Percentiles rank a stretch among this genome's conserved stretches.
phyloP scores from a whole-genome alignment of 371 early-diverging fungal species.

The Circinella umbellata region DNA sequence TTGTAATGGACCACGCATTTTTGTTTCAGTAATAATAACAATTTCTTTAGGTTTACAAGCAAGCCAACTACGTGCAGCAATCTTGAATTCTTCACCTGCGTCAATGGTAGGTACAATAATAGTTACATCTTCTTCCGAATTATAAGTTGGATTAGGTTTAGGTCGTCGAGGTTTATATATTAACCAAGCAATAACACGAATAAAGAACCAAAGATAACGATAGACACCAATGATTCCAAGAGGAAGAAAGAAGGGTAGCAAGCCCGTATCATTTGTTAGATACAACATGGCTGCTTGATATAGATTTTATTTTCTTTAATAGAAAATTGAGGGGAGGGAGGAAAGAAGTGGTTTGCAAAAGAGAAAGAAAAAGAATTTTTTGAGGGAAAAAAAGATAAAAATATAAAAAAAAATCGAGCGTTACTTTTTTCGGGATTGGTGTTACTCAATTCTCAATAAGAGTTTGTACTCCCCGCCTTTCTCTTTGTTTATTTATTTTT shows the following conservation, averaged over 20 bases:
- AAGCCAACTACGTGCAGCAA: constrained; percentile 74
- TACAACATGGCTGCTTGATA: constrained; percentile 57
- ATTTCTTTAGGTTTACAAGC: constrained; percentile 66
- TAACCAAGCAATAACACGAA: constrained; percentile 59
- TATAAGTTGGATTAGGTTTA: constrained; percentile 54
- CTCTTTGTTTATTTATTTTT: not conserved
- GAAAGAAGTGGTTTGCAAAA: not conserved
- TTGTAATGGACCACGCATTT: constrained; percentile 56
- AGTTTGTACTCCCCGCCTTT: not conserved
- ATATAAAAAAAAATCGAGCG: constrained; percentile 11
- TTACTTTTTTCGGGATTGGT: constrained; percentile 12
- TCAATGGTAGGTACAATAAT: constrained; percentile 77
- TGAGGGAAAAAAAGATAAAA: constrained; percentile 13
- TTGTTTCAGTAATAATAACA: constrained; percentile 60
- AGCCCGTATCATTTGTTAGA: constrained; percentile 59
- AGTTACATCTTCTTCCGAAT: constrained; percentile 65
- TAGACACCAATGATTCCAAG: constrained; percentile 75
- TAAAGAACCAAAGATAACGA: constrained; percentile 71
- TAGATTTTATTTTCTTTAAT: no score
- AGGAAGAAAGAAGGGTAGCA: constrained; percentile 70
- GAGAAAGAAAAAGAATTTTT: constrained; percentile 5
- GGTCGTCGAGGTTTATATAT: constrained; percentile 55
- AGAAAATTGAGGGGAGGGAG: no score
- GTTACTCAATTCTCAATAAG: constrained; percentile 13
- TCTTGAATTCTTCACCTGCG: constrained; percentile 74